Evolutionary conservation across 2,329 filamentous ascomycete species (phyloP).

Genomic region (Venturia oleaginea): DNA sequence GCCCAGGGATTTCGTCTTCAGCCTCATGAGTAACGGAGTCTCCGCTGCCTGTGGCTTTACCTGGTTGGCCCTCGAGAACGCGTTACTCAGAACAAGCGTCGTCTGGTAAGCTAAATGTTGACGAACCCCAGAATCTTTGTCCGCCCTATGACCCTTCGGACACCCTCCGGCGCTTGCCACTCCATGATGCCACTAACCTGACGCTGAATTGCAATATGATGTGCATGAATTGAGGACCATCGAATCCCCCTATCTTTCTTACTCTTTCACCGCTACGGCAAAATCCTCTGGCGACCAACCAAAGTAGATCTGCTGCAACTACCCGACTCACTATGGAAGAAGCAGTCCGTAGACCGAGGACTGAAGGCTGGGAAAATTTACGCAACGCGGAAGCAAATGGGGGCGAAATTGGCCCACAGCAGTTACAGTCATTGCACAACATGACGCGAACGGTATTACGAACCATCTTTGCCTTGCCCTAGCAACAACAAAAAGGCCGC

Average conservation of each 20-base stretch:
- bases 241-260: not conserved
- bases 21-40: constrained; percentile 7
- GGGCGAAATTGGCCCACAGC: not conserved
- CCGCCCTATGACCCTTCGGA: not conserved
- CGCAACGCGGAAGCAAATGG: not conserved
- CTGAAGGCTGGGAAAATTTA: not conserved
- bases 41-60: not conserved
- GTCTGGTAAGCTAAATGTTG: constrained; percentile 6
- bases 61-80: not conserved
- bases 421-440: constrained; percentile 1
- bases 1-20: not conserved
- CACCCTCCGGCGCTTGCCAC: constrained; percentile 1
- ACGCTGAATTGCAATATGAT: not conserved
- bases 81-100: constrained; percentile 3
- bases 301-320: not conserved
- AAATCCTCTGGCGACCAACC: not conserved
- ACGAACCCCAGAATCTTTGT: not conserved
- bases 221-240: not conserved
- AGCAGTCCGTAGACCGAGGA: not conserved
- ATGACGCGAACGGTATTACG: constrained; percentile 4
- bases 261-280: not conserved
- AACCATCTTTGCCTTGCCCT: constrained; percentile 4
- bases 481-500: constrained; percentile 7
- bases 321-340: not conserved
- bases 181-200: not conserved